A percentile compares a stretch with the other conserved stretches of the same genome.
These are phyloP conservation scores for Talaromyces sp. DNA, from an alignment of 2,329 filamentous ascomycete genomes.

Conservation along the genomic window DNA sequence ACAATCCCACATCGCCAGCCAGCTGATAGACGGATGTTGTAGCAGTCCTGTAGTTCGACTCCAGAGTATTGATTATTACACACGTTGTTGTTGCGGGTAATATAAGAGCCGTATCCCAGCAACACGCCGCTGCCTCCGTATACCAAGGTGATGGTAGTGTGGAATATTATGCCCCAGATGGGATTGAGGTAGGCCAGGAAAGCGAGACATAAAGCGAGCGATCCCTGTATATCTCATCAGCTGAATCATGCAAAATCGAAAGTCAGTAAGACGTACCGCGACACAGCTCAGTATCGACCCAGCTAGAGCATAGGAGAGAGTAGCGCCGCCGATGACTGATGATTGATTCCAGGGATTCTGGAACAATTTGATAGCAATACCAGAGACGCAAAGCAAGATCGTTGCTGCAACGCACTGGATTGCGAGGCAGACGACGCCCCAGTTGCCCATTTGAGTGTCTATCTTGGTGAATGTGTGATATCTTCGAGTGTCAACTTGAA, in stretches of 20 bases:
- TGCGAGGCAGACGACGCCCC: background rate
- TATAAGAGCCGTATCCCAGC: constrained; percentile 11
- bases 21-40: background rate
- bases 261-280: background rate
- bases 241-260: background rate
- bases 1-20: constrained; percentile 16
- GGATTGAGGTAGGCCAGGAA: background rate
- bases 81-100: constrained; percentile 10
- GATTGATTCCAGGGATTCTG: constrained; percentile 1
- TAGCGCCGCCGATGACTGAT: background rate
- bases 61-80: background rate
- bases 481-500: background rate
- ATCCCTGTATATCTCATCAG: background rate
- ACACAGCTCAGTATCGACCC: background rate
- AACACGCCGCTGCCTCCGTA: background rate
- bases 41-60: background rate
- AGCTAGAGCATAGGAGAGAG: background rate
- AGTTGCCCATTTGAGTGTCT: background rate
- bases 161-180: background rate
- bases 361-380: background rate
- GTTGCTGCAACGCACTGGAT: background rate
- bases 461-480: background rate
- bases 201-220: background rate
- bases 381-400: background rate
- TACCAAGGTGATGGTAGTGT: background rate